A percentile compares a stretch with the other conserved stretches of the same genome.
Evolutionary conservation across 768 basidiomycete genomes (phyloP).

Genomic region (Pisolithus marmoratus): DNA sequence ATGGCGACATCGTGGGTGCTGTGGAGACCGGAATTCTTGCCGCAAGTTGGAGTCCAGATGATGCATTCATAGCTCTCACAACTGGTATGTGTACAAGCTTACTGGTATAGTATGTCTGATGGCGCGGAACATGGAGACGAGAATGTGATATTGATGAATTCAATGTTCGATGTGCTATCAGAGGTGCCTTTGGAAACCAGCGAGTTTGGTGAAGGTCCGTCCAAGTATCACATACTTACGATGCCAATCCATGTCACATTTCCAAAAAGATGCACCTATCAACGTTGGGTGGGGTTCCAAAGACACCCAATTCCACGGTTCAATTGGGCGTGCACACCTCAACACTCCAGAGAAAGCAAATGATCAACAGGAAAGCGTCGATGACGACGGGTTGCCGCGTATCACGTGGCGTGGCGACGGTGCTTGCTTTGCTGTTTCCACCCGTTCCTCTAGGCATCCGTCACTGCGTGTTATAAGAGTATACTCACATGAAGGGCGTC

Average conservation of each 20-base stretch:
- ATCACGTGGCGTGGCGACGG: slow-evolving; percentile 96
- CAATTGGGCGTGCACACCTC: slow-evolving; percentile 67
- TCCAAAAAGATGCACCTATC: slow-evolving; percentile 68
- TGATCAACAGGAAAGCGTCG: slow-evolving; percentile 49
- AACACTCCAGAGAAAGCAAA: slow-evolving; percentile 42
- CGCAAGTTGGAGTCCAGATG: slow-evolving; percentile 90
- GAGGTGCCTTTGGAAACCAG: slow-evolving; percentile 66
- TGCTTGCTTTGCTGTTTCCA: slow-evolving; percentile 79
- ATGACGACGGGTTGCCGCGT: slow-evolving; percentile 66
- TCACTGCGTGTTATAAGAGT: slow-evolving; percentile 23
- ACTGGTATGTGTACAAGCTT: slow-evolving; percentile 48
- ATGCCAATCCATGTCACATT: too few species aligned
- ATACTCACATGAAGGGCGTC: slow-evolving; percentile 42
- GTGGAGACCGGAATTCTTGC: slow-evolving; percentile 80
- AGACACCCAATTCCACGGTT: slow-evolving; percentile 96
- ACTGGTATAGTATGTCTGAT: background rate
- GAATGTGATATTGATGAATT: slow-evolving; percentile 84
- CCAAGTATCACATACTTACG: too few species aligned
- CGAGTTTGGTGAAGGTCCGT: slow-evolving; percentile 78
- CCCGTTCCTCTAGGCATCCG: slow-evolving; percentile 42
- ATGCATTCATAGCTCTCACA: slow-evolving; percentile 73
- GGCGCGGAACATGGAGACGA: slow-evolving; percentile 46
- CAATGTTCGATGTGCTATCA: slow-evolving; percentile 81
- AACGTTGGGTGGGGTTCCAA: slow-evolving; percentile 98
- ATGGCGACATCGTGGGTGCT: slow-evolving; percentile 73